Evolutionary conservation across 306 rosid species (phyloP).

Genomic region (Medicago ruthenica): DNA sequence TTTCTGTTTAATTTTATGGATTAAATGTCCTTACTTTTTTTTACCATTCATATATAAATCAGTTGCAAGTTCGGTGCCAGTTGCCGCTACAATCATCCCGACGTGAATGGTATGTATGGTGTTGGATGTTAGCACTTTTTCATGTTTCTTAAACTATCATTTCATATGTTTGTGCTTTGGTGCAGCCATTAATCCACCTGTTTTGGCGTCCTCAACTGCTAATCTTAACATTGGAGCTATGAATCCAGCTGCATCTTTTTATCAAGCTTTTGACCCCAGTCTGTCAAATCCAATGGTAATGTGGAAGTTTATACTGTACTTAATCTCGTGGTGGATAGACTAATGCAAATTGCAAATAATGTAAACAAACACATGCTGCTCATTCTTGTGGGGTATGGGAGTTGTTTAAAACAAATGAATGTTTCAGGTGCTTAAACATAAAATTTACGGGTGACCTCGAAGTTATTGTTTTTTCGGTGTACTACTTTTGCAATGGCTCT

Average conservation of each 20-base stretch:
- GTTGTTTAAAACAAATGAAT: constrained; percentile 20
- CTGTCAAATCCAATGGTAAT: constrained; percentile 77
- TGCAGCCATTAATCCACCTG: constrained; percentile 67
- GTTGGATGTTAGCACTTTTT: constrained; percentile 42
- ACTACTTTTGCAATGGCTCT: not conserved
- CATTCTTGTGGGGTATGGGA: constrained; percentile 38
- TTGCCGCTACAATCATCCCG: constrained; percentile 98
- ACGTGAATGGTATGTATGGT: constrained; percentile 65
- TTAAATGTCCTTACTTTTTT: constrained; percentile 40
- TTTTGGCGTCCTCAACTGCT: constrained; percentile 64
- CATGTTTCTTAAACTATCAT: constrained; percentile 33
- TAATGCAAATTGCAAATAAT: constrained; percentile 31
- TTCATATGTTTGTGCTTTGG: constrained; percentile 39
- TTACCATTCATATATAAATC: constrained; percentile 46
- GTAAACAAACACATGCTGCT: constrained; percentile 4
- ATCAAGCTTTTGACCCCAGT: constrained; percentile 77
- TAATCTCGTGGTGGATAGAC: constrained; percentile 2
- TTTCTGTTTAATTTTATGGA: constrained; percentile 32
- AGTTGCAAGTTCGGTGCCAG: constrained; percentile 93
- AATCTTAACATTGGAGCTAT: constrained; percentile 71
- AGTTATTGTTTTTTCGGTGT: constrained; percentile 1
- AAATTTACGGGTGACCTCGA: not conserved
- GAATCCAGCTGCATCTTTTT: constrained; percentile 70
- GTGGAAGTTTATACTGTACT: constrained; percentile 32
- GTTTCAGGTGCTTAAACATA: not conserved